Evolutionary conservation across 352 stramenopile genomes (phyloP), one percentile per base, ranked within the genome.

Genomic region (Globisporangium abappressorium): DNA sequence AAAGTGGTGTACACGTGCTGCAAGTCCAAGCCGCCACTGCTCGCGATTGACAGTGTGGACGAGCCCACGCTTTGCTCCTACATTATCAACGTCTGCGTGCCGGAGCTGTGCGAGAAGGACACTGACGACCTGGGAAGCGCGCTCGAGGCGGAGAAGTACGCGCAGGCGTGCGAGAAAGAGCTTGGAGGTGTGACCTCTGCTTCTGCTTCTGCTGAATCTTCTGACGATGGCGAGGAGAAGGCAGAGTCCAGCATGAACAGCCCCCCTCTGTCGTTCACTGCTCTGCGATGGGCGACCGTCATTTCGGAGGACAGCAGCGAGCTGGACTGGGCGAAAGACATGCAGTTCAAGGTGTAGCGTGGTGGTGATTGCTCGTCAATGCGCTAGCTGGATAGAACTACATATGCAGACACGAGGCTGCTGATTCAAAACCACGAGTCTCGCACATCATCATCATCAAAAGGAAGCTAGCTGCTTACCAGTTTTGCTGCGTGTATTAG

Each of bases 291-390:
- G 88, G 81, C 85, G 26, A 89, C 84, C 0, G 82, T 93, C 41
- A 83, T 96, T 33, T 90, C 85, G 2, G 88, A 94, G 61, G 88
- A 94, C 66, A 94, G 85, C 70, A 92, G 85, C 60, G 88, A 96
- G 62, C 69, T 96, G 55, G 84, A 89, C n/a, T 96, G 86, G 86
- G 79, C 83, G 56, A 73, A 82, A 38, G 79, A 73, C 58, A 81
- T 94, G 77, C 73, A 92, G 64, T 84, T 94, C 38, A 82, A 82
- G 24, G 77, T 65, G 20, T 87, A 80, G 26, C 11, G 47, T n/a
- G 15, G 20, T n/a, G 5, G 15, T n/a, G 41, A 22, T 49, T 41
- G 47, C n/a, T 55, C n/a, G 47, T 18, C 47, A 28, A 14, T 14
- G 7, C 47, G 2, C 47, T 15, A 6, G 8, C 12, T 20, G 38